Evolutionary conservation across 192 early-diverging fungal genomes (phyloP), one percentile per base, ranked within the genome.

Genomic region (Umbelopsis isabellina): DNA sequence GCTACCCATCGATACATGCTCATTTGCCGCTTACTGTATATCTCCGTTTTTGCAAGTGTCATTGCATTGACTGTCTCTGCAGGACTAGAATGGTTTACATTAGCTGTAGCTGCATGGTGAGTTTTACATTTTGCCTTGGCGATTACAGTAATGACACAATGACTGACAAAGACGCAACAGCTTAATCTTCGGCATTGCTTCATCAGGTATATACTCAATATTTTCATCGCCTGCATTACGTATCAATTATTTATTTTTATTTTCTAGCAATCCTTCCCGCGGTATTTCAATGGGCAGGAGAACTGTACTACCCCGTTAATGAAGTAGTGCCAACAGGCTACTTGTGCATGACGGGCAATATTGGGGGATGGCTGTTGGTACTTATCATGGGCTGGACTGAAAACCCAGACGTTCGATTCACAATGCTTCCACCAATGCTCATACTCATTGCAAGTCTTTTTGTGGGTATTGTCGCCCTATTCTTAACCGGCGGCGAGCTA

Each of bases 301-400:
- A 78, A 46, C 35, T 74, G 30, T 81, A 70, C 50, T 74, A 76
- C 61, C 76, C 74, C 1, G 52, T 75, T n/a, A 75, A 70, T 61
- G 82, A 83, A 53, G 75, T 83, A 10, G 71, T 78, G 15, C 69
- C 76, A 10, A 75, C 82, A n/a, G 79, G 82, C 55, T 76, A 70
- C 72, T 51, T 79, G 51, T 76, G 71, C 51, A 68, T 65, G 18
- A 21, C 74, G 21, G 68, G 76, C 65, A 80, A 76, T 52, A 66
- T 81, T 58, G 73, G 61, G 8, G 82, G 79, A 8, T 72, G 75
- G 7, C 21, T 75, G 4, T 47, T 83, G 13, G 76, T 83, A 1
- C 46, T 72, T 1, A 0, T 78, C 15, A 83, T 83, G 82, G 82
- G 80, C n/a, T 65, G 65, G 69, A 71, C 50, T 8, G 75, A 78